Evolutionary conservation across 2,329 filamentous ascomycete genomes (phyloP), one percentile per base, ranked within the genome.

Genomic region (Fusarium longipes): DNA sequence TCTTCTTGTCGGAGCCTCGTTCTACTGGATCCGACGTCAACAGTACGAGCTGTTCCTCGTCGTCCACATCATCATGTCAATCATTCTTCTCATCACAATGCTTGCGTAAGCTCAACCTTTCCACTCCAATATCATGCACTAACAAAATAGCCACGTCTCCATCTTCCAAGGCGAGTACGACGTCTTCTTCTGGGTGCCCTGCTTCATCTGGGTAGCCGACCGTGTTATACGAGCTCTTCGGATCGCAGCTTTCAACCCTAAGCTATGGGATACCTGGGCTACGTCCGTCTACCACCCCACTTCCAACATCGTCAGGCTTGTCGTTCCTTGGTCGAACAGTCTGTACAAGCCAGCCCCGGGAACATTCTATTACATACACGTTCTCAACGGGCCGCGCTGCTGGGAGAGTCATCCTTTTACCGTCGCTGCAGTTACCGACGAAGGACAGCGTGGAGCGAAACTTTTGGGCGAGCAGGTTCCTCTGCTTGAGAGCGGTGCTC

Each of bases 351-450:
- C 78, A 3, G 60, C 66, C 0, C 77, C 82, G 0, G 82, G 82
- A 0, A 82, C 80, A 0, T 83, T 78, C 65, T 84, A 82, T 65
- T 84, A 82, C 54, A 64, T 84, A 1, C 79, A 81, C 45, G 73
- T 82, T 8, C 76, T 84, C 6, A 75, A 80, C 45, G 77, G 77
- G 22, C 55, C 73, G 14, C 70, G 75, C 1, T 78, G 78, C 50
- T 85, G 83, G 83, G 82, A 85, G 58, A 83, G 80, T 57, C 83
- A 85, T 42, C 83, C 83, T 0, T 85, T 85, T 50, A 84, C 83
- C 0, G 78, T 84, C 12, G 80, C 80, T 1, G 74, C 73, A 10
- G 66, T 77, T 3, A 39, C 56, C 4, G 67, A 73, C 32, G 50
- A 67, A 25, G 55, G 53, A 2, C 25, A 70, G 11, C 48, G 33